Base-by-base conservation (phyloP, 176 grass and related monocot species). In the Bromus sterilis region DNA sequence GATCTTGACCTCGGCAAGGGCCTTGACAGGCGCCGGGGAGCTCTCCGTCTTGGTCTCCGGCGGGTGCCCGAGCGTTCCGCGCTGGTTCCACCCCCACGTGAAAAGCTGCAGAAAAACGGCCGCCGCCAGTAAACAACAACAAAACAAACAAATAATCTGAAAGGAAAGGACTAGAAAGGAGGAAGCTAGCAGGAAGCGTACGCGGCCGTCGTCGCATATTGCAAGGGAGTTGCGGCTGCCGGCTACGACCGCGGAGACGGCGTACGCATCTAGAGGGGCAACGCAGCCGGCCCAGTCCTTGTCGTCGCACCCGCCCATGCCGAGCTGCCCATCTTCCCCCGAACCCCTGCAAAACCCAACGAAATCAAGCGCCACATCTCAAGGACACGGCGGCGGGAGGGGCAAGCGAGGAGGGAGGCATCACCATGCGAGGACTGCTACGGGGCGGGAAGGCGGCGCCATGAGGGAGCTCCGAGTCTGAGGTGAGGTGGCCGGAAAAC, bases 1-100 rank as follows among this genome's bases (percentile, higher is more conserved):
- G 37, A 98, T 95, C 85, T 79, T 93, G 77, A 95, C 90, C 35
- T 83, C 84, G 30, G 88, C 56, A 29, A 95, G 96, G 43, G 90
- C 88, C 8, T 91, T 60, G 26, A 95, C 93, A 18, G 70, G 89
- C 10, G 76, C 80, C 7, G 96, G 96, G n/a, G 60, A 68, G 81
- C 93, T 89, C 89, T 91, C 93, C 37, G 89, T 89, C 75, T 94
- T 94, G 70, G 81, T 83, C 84, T 85, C 74, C n/a, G 93, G 87
- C 16, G 74, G 93, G 80, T 98, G 96, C 26, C 96, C 96, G 12
- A 95, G 92, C 40, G 96, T 98, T 61, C 96, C 96, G 26, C 96
- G 91, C 86, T 95, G 93, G 67, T 98, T 98, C 96, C 96, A 98
- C 21, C 96, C 96, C 96, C 96, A 98, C 41, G 96, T 98, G 74